Evolutionary conservation across 441 rosid species (phyloP).

Genomic region (Populus hybrid): DNA sequence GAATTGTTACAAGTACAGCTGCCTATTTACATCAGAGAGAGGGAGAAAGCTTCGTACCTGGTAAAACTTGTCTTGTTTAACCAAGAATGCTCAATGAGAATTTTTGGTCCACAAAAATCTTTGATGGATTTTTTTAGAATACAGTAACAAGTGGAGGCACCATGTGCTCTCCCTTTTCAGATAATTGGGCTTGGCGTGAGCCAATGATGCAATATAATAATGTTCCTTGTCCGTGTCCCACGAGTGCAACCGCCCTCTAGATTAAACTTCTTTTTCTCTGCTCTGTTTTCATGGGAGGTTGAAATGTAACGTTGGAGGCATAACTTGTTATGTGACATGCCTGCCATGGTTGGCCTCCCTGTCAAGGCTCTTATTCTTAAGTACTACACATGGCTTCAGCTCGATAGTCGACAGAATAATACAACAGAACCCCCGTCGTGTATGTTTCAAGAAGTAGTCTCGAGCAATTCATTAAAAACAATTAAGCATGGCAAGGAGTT

Average conservation of each 20-base stretch:
- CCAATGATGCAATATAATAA: constrained; percentile 34
- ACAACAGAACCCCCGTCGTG: not conserved
- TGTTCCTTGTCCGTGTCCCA: constrained; percentile 36
- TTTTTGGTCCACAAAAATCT: constrained; percentile 6
- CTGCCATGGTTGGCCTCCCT: constrained; percentile 6
- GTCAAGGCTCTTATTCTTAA: constrained; percentile 14
- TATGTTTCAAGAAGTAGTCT: not conserved
- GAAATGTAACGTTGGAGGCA: constrained; percentile 21
- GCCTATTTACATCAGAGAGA: not conserved
- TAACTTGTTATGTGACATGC: constrained; percentile 29
- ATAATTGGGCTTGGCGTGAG: constrained; percentile 29
- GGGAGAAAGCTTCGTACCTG: not conserved
- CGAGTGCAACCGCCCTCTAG: constrained; percentile 1
- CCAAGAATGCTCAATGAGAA: not conserved
- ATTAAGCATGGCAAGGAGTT: not conserved
- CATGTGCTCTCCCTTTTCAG: constrained; percentile 8
- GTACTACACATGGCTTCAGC: not conserved
- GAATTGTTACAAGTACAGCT: not conserved
- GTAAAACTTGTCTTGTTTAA: not conserved
- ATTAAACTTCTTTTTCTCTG: not conserved
- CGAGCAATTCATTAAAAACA: not conserved
- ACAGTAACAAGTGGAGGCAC: not conserved
- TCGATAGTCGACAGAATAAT: not conserved
- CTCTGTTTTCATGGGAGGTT: constrained; percentile 7
- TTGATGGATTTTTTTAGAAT: not conserved